Evolutionary conservation across 352 stramenopile species (phyloP).

Genomic region (Phytophthora cryptogea): DNA sequence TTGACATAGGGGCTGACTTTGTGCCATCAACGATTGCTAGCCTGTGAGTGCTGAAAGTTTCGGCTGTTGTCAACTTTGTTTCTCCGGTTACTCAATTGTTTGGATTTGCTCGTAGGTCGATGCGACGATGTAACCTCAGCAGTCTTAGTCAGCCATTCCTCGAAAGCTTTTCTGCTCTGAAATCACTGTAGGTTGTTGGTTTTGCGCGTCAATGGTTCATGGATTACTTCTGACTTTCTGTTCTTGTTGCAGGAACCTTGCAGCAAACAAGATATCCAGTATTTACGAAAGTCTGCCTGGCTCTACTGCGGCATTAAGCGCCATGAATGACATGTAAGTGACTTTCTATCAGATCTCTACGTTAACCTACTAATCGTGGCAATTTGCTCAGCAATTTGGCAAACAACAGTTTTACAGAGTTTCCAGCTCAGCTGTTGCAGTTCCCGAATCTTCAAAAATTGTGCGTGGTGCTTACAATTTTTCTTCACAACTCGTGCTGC

Average conservation of each 20-base stretch:
- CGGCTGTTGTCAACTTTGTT: not conserved
- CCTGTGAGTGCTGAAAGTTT: slow-evolving; percentile 25
- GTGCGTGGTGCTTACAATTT: slow-evolving; percentile 27
- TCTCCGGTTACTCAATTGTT: not conserved
- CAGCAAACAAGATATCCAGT: slow-evolving; percentile 38
- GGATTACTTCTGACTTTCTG: not conserved
- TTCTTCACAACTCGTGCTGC: not conserved
- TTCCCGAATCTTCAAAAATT: slow-evolving; percentile 47
- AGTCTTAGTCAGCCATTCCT: slow-evolving; percentile 35
- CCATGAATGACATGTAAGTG: slow-evolving; percentile 38
- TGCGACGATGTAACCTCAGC: slow-evolving; percentile 38
- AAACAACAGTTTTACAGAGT: slow-evolving; percentile 46
- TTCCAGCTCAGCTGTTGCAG: slow-evolving; percentile 45
- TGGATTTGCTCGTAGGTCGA: slow-evolving; percentile 18
- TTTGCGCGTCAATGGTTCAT: not conserved
- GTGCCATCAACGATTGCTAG: slow-evolving; percentile 36
- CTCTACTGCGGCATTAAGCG: slow-evolving; percentile 25
- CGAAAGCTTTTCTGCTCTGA: slow-evolving; percentile 34
- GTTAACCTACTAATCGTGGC: slow-evolving; percentile 10
- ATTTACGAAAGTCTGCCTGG: slow-evolving; percentile 34
- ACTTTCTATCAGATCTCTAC: not conserved
- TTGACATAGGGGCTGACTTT: slow-evolving; percentile 30
- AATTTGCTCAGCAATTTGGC: slow-evolving; percentile 41
- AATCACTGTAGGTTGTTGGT: slow-evolving; percentile 30
- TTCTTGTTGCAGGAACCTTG: slow-evolving; percentile 29